Base-by-base conservation (phyloP, 371 early-diverging fungal genomes). In the Apophysomyces ossiformis region DNA sequence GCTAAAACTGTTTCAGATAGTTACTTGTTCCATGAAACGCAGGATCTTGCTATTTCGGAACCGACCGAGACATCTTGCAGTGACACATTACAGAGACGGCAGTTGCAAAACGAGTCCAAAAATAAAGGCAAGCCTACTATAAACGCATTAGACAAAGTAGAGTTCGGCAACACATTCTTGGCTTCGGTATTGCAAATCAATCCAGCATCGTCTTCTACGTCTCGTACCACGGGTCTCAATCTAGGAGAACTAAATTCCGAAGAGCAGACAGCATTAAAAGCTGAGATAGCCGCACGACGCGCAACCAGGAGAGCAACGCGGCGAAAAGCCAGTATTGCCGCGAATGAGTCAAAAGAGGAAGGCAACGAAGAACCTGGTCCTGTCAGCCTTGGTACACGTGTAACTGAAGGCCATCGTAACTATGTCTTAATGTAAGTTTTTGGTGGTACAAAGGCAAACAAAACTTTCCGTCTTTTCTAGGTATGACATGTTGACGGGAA, bases 401-500 rank as follows among this genome's bases (percentile, higher is more conserved):
- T 90, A 18, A 81, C 81, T 7, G 88, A 89, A 73, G 89, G 84
- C 3, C 90, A 90, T 74, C 82, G 78, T 44, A 90, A 90, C 69
- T 90, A 90, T 66, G 87, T 93, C 54, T 85, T 97, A 46, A 97
- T 97, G 99, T 97, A 66, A 69, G 56, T 18, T 13, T 16, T 21
- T 21, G 1, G 41, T 50, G 13, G 8, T 45, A 13, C 46, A 45
- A 45, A 45, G 6, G 54, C 54, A 21, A 32, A 50, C 21, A 41
- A 41, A 41, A 41, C 13, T 11, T 41, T 16, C 18, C n/a, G 54
- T 50, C 21, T 18, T 50, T 50, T 9, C 36, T 36, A 75, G 73
- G 72, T 70, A 97, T 82, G 92, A 98, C 71, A 97, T 98, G 98
- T 81, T 98, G 59, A 97, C 97, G 5, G 98, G 95, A 12, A 93